Percentiles rank a stretch among this genome's conserved stretches.
Evolutionary conservation across 108 stramenopile species (phyloP).

Genomic region (Conticribra guillardii): DNA sequence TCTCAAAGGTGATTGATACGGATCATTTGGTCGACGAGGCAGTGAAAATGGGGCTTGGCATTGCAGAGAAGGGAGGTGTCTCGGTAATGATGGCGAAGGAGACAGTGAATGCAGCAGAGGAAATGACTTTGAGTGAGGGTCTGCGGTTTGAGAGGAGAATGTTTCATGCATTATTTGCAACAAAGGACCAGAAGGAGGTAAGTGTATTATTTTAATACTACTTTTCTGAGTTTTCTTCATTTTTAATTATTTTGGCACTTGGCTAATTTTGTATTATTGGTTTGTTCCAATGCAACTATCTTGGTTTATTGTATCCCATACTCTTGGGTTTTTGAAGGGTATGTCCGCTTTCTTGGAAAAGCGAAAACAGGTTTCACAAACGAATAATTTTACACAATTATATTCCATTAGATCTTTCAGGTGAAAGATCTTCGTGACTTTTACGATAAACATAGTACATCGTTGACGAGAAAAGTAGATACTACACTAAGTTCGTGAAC

Average conservation of each 20-base stretch:
- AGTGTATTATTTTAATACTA: neutral
- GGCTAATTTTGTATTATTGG: neutral
- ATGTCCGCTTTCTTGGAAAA: conserved; percentile 89
- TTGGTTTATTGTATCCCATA: neutral
- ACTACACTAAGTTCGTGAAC: no score
- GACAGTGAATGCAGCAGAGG: conserved; percentile 96
- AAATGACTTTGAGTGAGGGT: conserved; percentile 92
- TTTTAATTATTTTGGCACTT: neutral
- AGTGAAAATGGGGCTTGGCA: conserved; percentile 87
- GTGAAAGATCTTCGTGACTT: neutral
- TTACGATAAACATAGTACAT: no score
- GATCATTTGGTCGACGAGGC: conserved; percentile 86
- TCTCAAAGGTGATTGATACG: conserved; percentile 85
- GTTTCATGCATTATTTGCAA: conserved; percentile 97
- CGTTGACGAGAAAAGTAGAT: neutral
- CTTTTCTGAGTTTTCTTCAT: neutral
- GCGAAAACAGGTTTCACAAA: conserved; percentile 74
- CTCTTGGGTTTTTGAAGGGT: conserved; percentile 35
- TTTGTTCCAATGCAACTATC: neutral
- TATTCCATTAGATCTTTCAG: neutral
- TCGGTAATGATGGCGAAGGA: conserved; percentile 92
- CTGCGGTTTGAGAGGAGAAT: conserved; percentile 94
- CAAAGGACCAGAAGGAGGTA: conserved; percentile 98
- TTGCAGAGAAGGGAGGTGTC: conserved; percentile 90
- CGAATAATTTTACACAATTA: conserved; percentile 31